Percentiles rank a stretch among this genome's conserved stretches.
Evolutionary conservation across 306 rosid species (phyloP).

Genomic region (Hippophae tibetana): DNA sequence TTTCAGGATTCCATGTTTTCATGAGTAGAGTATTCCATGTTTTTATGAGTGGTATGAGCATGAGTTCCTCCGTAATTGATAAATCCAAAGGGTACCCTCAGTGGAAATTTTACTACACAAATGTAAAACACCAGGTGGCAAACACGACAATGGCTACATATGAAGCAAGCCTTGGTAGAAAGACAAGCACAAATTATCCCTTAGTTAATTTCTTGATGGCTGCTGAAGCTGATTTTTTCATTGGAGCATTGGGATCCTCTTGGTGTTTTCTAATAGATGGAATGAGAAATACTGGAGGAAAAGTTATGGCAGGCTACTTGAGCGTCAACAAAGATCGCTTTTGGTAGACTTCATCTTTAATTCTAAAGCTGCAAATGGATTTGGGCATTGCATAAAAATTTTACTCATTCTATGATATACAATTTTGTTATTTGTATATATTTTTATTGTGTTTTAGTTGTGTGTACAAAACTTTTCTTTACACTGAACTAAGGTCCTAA

Average conservation of each 20-base stretch:
- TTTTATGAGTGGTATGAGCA: too few relatives aligned
- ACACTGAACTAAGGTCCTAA: too few relatives aligned
- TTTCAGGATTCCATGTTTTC: too few relatives aligned
- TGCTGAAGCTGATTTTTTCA: conserved; percentile 64
- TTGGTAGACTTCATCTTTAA: conserved; percentile 38
- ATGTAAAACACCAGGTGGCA: conserved; percentile 50
- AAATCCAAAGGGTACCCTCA: conserved; percentile 35
- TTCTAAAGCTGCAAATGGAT: not conserved
- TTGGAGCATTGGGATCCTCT: conserved; percentile 89
- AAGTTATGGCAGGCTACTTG: conserved; percentile 86
- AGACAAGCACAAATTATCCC: conserved; percentile 77
- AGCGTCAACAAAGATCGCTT: conserved; percentile 91
- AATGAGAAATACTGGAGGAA: conserved; percentile 94
- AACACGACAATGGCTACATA: conserved; percentile 59
- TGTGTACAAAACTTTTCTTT: too few relatives aligned
- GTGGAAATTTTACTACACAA: conserved; percentile 66
- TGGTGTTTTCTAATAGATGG: conserved; percentile 94
- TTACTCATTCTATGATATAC: not conserved
- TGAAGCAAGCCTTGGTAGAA: conserved; percentile 69
- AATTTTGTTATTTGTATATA: conserved; percentile 6
- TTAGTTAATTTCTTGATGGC: conserved; percentile 94
- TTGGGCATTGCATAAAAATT: not conserved
- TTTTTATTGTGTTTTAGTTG: conserved; percentile 1
- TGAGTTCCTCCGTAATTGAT: too few relatives aligned
- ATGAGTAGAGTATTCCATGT: too few relatives aligned